Percentiles rank a stretch among this genome's conserved stretches.
These are phyloP conservation scores for Elongisporangium senticosum DNA, from an alignment of 352 stramenopile genomes.

Conservation along the genomic window DNA sequence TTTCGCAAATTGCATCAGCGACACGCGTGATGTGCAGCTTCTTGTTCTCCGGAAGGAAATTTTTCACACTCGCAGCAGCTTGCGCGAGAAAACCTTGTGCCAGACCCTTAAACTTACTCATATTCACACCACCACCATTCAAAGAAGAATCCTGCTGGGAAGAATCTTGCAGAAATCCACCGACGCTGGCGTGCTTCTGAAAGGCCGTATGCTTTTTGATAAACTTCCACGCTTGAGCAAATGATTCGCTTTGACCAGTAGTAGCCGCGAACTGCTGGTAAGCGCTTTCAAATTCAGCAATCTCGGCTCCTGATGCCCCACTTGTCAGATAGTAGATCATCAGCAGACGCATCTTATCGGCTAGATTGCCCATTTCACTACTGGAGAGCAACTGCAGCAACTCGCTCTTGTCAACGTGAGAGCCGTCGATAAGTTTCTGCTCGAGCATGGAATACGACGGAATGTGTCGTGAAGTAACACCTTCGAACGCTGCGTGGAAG, in stretches of 20 bases:
- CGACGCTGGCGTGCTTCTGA: constrained; percentile 71
- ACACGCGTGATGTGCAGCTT: constrained; percentile 83
- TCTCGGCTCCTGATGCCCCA: constrained; percentile 58
- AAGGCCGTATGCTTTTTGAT: constrained; percentile 81
- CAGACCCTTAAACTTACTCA: constrained; percentile 82
- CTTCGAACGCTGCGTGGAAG: constrained; percentile 79
- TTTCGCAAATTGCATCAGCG: constrained; percentile 75
- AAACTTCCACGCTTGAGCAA: constrained; percentile 64
- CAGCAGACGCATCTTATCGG: constrained; percentile 80
- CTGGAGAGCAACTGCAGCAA: constrained; percentile 62
- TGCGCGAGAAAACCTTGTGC: constrained; percentile 78
- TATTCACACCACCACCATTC: constrained; percentile 38
- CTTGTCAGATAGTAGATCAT: constrained; percentile 87
- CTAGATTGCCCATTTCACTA: constrained; percentile 57
- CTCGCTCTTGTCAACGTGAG: constrained; percentile 59
- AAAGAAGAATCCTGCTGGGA: constrained; percentile 8
- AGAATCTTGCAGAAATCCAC: constrained; percentile 29
- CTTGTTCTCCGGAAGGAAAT: constrained; percentile 85
- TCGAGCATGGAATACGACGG: constrained; percentile 82
- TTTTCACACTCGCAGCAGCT: constrained; percentile 80
- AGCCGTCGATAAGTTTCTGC: constrained; percentile 83
- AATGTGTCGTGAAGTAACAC: constrained; percentile 72
- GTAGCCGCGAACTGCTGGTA: constrained; percentile 51
- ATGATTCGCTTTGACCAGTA: constrained; percentile 30
- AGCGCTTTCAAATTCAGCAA: constrained; percentile 66